Conservation (phyloP, 331 rosid genomes). For the Malus hybrid region DNA sequence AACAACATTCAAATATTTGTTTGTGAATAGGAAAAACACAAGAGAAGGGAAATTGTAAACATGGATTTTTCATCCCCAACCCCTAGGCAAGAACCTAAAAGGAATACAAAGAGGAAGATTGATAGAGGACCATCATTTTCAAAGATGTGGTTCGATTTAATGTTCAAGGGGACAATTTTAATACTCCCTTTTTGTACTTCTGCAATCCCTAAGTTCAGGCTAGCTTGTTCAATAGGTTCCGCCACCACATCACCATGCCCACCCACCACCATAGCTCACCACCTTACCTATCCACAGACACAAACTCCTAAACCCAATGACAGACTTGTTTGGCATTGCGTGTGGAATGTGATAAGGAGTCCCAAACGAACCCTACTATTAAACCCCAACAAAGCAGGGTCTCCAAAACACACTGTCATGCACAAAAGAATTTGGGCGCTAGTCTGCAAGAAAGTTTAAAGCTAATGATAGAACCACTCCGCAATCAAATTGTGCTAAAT, state of each 20-base stretch:
- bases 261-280: background rate
- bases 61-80: background rate
- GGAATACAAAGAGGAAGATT: background rate
- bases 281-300: background rate
- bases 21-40: background rate
- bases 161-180: background rate
- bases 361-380: background rate
- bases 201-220: background rate
- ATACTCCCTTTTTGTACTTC: background rate
- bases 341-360: background rate
- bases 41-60: background rate
- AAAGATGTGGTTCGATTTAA: background rate
- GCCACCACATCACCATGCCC: background rate
- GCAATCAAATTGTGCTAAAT: background rate
- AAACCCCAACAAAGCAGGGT: background rate
- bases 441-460: background rate
- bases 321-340: background rate
- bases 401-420: background rate
- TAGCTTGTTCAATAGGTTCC: background rate
- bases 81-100: background rate
- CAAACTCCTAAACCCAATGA: background rate
- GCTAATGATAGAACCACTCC: background rate
- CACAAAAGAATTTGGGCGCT: background rate
- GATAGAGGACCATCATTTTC: background rate
- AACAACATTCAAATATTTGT: background rate